phyloP scores from a whole-genome alignment of 2,329 filamentous ascomycete genomes.

The Sporothrix pallida region DNA sequence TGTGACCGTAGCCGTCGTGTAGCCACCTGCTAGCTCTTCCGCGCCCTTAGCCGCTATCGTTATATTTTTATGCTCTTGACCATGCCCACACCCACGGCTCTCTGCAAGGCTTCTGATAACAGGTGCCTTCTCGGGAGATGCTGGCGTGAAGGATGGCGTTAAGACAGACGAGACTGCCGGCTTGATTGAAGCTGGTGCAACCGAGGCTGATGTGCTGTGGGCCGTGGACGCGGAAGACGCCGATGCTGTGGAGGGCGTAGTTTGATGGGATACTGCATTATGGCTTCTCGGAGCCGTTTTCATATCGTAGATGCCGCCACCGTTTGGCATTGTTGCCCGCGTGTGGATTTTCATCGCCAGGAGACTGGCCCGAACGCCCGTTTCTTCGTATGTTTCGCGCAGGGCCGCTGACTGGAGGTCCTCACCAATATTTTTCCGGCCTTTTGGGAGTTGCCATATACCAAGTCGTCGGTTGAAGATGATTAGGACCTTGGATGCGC shows the following conservation, averaged over 20 bases:
- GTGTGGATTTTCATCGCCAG: constrained; percentile 52
- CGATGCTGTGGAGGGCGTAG: constrained; percentile 84
- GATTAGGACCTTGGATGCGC: constrained; percentile 48
- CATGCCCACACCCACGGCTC: background rate
- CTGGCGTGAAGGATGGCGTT: background rate
- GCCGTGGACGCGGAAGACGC: constrained; percentile 68
- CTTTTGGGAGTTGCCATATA: constrained; percentile 56
- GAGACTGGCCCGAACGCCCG: constrained; percentile 50
- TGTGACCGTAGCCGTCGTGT: background rate
- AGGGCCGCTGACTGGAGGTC: constrained; percentile 51
- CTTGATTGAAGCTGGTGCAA: constrained; percentile 7
- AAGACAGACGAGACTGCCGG: background rate
- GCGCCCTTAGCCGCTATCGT: background rate
- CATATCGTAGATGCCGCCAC: constrained; percentile 28
- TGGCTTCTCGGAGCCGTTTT: constrained; percentile 25
- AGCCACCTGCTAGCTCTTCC: background rate
- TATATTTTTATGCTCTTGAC: background rate
- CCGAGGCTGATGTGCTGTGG: constrained; percentile 22
- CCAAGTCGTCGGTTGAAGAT: constrained; percentile 52
- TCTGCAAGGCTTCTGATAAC: background rate
- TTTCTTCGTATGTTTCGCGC: constrained; percentile 57
- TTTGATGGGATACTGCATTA: constrained; percentile 51
- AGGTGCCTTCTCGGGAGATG: background rate
- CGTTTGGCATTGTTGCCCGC: constrained; percentile 47
- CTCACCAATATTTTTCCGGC: constrained; percentile 56